phyloP scores from a whole-genome alignment of 139 green algal species.

The Tetradesmus lagerheimii region DNA sequence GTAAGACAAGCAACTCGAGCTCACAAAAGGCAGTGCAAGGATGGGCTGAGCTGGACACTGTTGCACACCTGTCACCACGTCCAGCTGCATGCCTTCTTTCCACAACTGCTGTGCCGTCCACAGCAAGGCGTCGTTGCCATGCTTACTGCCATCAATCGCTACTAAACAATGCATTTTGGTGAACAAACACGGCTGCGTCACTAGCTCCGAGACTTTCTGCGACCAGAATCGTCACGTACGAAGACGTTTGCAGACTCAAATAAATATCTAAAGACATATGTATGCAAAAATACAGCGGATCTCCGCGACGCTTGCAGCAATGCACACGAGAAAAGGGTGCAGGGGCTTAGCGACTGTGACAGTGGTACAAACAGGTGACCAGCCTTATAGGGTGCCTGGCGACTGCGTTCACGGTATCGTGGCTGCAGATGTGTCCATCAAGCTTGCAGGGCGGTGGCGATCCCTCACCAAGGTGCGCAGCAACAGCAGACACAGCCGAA shows the following conservation, averaged over 20 bases:
- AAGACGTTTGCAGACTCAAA: too few relatives aligned
- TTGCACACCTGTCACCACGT: slow-evolving; percentile 43
- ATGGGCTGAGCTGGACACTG: background rate
- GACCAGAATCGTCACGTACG: background rate
- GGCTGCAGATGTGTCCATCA: too few relatives aligned
- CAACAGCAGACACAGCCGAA: background rate
- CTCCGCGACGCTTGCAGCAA: background rate
- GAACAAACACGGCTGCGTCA: background rate
- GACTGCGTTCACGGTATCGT: too few relatives aligned
- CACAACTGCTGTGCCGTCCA: slow-evolving; percentile 11
- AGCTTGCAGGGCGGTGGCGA: background rate
- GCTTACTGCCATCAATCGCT: slow-evolving; percentile 27
- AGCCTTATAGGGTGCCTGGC: background rate
- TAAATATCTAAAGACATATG: too few relatives aligned
- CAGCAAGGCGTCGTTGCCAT: slow-evolving; percentile 22
- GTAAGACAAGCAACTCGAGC: too few relatives aligned
- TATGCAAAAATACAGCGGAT: too few relatives aligned
- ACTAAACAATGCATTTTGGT: background rate
- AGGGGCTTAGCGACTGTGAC: background rate
- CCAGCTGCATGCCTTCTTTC: slow-evolving; percentile 5
- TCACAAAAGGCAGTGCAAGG: background rate
- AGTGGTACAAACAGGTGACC: background rate
- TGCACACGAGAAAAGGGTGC: background rate
- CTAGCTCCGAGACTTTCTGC: background rate
- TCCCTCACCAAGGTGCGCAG: background rate